Evolutionary conservation across 345 rosid species (phyloP), one percentile per base, ranked within the genome.

Genomic region (Laguncularia racemosa): DNA sequence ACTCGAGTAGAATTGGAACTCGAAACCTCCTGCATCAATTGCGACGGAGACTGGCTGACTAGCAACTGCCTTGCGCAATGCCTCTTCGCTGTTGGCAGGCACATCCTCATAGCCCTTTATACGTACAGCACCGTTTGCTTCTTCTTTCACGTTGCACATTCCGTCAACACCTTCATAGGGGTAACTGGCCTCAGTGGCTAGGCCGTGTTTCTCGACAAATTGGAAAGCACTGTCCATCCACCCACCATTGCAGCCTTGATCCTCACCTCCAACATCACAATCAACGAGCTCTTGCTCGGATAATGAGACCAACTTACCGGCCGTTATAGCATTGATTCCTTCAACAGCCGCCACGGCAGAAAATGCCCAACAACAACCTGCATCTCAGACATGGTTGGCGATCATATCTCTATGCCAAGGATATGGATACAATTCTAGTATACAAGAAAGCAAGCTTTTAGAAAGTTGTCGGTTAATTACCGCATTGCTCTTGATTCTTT

Each of bases 401-500:
- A 14, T 48, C 14, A 3, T 6, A 23, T 0, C 28, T 23, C 5
- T 23, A 23, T 23, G 28, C 28, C 1, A 23, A 23, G 5, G 28
- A 23, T 48, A 2, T 48, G 18, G 14, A 48, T 48, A 4, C 12
- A 16, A 16, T 16, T 48, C 7, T 6, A 19, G 4, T 3, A 5
- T 50, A 12, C 20, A n/a, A 50, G 13, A n/a, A 16, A 19, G 18
- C 40, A 33, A 9, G 11, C 9, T 6, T 33, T 33, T 33, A 6
- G 1, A 33, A 33, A 33, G 7, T 33, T 4, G 40, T 33, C 4
- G 48, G 1, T 13, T 17, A 56, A 20, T 55, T 62, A 77, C 82
- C 85, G 28, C 85, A 75, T 12, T 51, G 64, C 16, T 74, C 71
- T 68, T 81, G 85, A 65, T 68, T 46, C 58, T 77, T 77, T 19